Conservation (phyloP, 352 stramenopile species). For the Globisporangium emineosum region DNA sequence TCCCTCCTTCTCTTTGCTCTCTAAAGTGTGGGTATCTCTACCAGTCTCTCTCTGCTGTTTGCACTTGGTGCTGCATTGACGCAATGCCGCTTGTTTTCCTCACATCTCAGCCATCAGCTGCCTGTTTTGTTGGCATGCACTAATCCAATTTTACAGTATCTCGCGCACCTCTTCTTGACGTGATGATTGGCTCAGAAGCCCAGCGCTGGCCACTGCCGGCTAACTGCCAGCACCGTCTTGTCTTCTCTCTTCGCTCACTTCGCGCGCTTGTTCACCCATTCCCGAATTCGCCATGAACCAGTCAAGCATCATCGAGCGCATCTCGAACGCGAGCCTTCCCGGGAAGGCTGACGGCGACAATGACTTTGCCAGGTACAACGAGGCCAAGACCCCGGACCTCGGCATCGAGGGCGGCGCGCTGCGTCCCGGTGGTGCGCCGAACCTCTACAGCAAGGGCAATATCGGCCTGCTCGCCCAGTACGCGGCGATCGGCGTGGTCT, state of each 20-base stretch:
- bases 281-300: slow-evolving; percentile 19
- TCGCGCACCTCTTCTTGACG: no score
- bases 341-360: not conserved
- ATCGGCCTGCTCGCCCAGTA: not conserved
- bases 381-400: not conserved
- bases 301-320: slow-evolving; percentile 19
- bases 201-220: not conserved
- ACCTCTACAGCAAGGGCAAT: not conserved
- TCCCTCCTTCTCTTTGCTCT: not conserved
- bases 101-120: not conserved
- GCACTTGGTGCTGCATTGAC: not conserved
- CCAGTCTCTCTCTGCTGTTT: not conserved
- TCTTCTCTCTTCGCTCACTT: not conserved
- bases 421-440: not conserved
- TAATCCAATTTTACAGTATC: not conserved
- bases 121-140: not conserved
- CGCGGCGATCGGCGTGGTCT: slow-evolving; percentile 20
- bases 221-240: not conserved
- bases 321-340: slow-evolving; percentile 14
- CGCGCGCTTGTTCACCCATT: slow-evolving; percentile 8
- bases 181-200: not conserved
- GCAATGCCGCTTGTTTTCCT: not conserved
- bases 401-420: slow-evolving; percentile 1
- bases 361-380: slow-evolving; percentile 17
- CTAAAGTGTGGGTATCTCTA: not conserved